These are phyloP conservation scores for Colletotrichum sp. DNA, from an alignment of 2,329 filamentous ascomycete genomes.

Conservation along the genomic window DNA sequence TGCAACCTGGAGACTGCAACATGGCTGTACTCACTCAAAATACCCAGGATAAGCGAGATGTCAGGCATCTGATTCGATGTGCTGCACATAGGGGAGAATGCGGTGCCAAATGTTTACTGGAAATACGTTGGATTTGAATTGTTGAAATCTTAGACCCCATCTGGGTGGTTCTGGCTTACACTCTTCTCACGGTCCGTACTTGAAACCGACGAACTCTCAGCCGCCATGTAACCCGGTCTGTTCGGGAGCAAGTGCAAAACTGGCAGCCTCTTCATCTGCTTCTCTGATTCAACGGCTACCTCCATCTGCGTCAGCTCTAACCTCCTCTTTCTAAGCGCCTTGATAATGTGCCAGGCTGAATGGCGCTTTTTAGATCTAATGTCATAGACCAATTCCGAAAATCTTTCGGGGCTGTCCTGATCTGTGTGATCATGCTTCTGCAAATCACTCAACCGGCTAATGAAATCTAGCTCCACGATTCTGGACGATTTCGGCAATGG, in stretches of 20 bases:
- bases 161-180: not conserved
- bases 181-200: not conserved
- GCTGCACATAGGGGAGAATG: not conserved
- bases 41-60: not conserved
- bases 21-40: not conserved
- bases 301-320: not conserved
- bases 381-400: not conserved
- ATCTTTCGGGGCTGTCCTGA: not conserved
- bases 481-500: slow-evolving; percentile 5
- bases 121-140: not conserved
- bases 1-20: not conserved
- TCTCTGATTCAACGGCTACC: not conserved
- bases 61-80: not conserved
- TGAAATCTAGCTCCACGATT: slow-evolving; percentile 4
- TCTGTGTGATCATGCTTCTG: not conserved
- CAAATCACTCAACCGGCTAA: not conserved
- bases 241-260: not conserved
- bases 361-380: not conserved
- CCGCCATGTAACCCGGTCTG: too few relatives aligned
- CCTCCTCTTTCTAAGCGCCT: not conserved
- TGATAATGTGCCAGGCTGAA: not conserved
- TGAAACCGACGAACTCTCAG: not conserved
- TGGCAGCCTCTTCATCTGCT: not conserved
- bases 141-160: not conserved
- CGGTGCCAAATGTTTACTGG: not conserved